Evolutionary conservation across 2,329 filamentous ascomycete genomes (phyloP).

Genomic region (Fusarium caatingaense): DNA sequence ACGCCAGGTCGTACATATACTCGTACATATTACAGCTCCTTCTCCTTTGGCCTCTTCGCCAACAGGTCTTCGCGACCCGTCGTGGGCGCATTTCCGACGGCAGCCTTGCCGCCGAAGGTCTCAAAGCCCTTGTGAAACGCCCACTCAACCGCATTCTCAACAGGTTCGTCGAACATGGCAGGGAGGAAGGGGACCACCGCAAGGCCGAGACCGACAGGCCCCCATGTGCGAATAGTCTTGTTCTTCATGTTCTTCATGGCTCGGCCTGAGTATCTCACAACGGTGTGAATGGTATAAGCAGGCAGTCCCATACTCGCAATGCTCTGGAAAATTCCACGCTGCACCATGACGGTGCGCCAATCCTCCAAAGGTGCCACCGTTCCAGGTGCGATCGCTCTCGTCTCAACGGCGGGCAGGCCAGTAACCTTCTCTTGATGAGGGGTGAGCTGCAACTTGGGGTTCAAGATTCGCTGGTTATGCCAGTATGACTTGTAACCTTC

Average conservation of each 20-base stretch:
- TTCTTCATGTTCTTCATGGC: slow-evolving; percentile 89
- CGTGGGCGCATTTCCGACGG: slow-evolving; percentile 65
- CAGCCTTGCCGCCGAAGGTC: slow-evolving; percentile 71
- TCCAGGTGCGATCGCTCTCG: slow-evolving; percentile 51
- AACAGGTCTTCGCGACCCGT: slow-evolving; percentile 62
- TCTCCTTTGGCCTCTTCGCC: slow-evolving; percentile 58
- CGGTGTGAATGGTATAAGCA: slow-evolving; percentile 91
- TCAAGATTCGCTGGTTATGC: slow-evolving; percentile 80
- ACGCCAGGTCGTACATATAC: slow-evolving; percentile 29
- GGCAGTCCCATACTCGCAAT: slow-evolving; percentile 94
- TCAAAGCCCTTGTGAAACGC: slow-evolving; percentile 85
- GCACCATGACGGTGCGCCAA: slow-evolving; percentile 89
- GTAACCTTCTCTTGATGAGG: slow-evolving; percentile 61
- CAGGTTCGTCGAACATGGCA: slow-evolving; percentile 87
- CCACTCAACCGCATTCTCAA: slow-evolving; percentile 93
- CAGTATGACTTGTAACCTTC: slow-evolving; percentile 97
- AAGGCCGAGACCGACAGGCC: slow-evolving; percentile 86
- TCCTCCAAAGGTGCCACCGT: slow-evolving; percentile 81
- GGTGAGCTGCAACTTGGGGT: slow-evolving; percentile 72
- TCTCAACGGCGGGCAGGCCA: slow-evolving; percentile 55
- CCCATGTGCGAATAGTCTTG: slow-evolving; percentile 81
- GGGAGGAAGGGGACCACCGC: slow-evolving; percentile 85
- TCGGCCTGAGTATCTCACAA: slow-evolving; percentile 87
- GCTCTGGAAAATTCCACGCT: slow-evolving; percentile 90
- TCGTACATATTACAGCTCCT: slow-evolving; percentile 53